Base-by-base conservation (phyloP, 805 yeast species). In the Geotrichum ghanense region DNA sequence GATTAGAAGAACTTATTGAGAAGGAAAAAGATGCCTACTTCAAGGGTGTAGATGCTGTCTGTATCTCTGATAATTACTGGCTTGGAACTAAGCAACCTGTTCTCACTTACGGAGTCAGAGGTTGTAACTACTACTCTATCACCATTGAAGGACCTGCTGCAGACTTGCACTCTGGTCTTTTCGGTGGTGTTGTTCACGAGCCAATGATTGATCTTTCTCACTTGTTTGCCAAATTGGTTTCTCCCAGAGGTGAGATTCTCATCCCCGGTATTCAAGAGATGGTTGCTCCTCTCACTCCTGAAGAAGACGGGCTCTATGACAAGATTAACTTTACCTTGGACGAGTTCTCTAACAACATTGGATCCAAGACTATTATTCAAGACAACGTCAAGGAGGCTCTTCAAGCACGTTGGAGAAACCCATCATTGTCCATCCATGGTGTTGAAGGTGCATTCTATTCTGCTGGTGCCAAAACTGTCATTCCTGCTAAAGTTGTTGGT, bases 341-440 rank as follows among this genome's bases (percentile, higher is more conserved):
- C 34, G 97, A 89, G 56, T 76, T 92, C 64, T 84, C 89, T 62
- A 79, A 76, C 19, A 95, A 97, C 43, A 73, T 90, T 17, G 97
- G 97, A 45, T 81, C 96, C 6, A 64, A 86, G 53, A 88, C 96
- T 42, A 78, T 88, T 31, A 72, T 89, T 50, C 81, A 81, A 69
- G 73, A 78, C 52, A 74, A 75, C 63, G 85, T 87, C 68, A 80
- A 87, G 69, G 82, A 81, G 50, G 88, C 95, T 50, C 75, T 92
- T 59, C 90, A 88, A 83, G 97, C 89, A 67, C 81, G 98, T 76
- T 92, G 99, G 99, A 83, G 99, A 74, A 88, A 74, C 69, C 99
- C 99, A 48, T 87, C 97, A 5, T 73, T 92, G 58, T 89, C 97
- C 2, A 66, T 92, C 54, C 99, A 92, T 67, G 99, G 99, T 56